Conservation (phyloP, 352 stramenopile genomes). For the Pythium insidiosum region DNA sequence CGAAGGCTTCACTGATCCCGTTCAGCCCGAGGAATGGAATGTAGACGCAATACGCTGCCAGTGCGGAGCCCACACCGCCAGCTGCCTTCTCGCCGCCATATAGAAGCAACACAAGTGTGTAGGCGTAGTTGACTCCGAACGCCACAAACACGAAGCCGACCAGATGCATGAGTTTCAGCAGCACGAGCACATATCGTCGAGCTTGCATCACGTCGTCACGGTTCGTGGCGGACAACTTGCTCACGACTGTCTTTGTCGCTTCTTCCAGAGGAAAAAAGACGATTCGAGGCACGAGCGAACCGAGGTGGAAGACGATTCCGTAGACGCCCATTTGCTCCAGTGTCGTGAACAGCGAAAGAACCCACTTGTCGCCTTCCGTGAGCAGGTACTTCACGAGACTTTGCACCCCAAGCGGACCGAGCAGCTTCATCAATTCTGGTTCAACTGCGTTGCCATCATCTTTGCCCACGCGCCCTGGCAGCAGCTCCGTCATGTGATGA, state of each 20-base stretch:
- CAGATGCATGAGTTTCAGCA: conserved; percentile 82
- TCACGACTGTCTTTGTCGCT: conserved; percentile 92
- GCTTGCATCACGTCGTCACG: conserved; percentile 24
- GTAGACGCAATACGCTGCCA: conserved; percentile 90
- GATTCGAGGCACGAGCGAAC: conserved; percentile 92
- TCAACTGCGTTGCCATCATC: conserved; percentile 7
- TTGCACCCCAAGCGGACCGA: conserved; percentile 84
- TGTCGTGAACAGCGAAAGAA: conserved; percentile 86
- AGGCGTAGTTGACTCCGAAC: conserved; percentile 78
- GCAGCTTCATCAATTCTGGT: conserved; percentile 42
- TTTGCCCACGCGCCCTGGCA: conserved; percentile 17
- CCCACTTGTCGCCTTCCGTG: conserved; percentile 95
- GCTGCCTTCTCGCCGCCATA: conserved; percentile 67
- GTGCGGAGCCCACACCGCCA: conserved; percentile 37
- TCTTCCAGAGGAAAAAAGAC: conserved; percentile 97
- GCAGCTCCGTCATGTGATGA: conserved; percentile 36
- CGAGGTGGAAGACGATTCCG: conserved; percentile 93
- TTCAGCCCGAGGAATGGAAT: conserved; percentile 94
- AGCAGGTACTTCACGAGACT: conserved; percentile 96
- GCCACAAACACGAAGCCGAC: conserved; percentile 79
- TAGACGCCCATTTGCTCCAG: conserved; percentile 95
- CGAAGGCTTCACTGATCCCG: conserved; percentile 94
- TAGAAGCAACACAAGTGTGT: conserved; percentile 72
- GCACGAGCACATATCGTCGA: conserved; percentile 44
- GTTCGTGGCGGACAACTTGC: conserved; percentile 61